These are phyloP conservation scores for Stagonosporopsis chrysanthemi DNA, from an alignment of 2,329 filamentous ascomycete genomes.

Conservation along the genomic window DNA sequence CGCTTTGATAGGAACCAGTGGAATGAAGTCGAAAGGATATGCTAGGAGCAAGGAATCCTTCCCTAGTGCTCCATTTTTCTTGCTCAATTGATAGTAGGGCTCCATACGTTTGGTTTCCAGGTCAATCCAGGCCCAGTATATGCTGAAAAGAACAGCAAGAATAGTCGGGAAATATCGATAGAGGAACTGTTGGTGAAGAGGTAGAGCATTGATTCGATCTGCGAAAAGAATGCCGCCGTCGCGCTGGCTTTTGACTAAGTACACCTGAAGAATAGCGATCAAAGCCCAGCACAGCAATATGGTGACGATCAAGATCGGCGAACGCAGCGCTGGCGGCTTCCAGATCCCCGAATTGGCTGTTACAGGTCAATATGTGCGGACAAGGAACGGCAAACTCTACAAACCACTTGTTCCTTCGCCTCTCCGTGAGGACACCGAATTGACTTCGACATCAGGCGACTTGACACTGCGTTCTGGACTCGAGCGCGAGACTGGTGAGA, in stretches of 20 bases:
- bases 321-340: conserved; percentile 32
- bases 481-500: neutral
- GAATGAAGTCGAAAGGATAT: conserved; percentile 62
- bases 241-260: conserved; percentile 52
- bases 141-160: conserved; percentile 62
- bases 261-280: conserved; percentile 55
- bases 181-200: conserved; percentile 54
- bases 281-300: conserved; percentile 37
- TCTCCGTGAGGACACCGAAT: neutral
- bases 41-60: conserved; percentile 59
- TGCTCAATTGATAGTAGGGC: conserved; percentile 66
- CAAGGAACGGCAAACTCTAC: neutral
- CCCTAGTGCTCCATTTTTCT: conserved; percentile 52
- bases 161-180: conserved; percentile 61
- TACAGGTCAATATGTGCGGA: neutral
- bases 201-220: conserved; percentile 47
- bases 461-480: neutral
- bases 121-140: conserved; percentile 67
- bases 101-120: conserved; percentile 66
- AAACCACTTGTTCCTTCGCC: neutral
- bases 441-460: neutral
- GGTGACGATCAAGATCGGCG: conserved; percentile 20
- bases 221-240: conserved; percentile 56
- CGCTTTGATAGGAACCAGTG: conserved; percentile 54
- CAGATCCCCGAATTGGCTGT: conserved; percentile 13